Evolutionary conservation across 2,329 filamentous ascomycete genomes (phyloP), one percentile per base, ranked within the genome.

Genomic region (Fusarium robinianum): DNA sequence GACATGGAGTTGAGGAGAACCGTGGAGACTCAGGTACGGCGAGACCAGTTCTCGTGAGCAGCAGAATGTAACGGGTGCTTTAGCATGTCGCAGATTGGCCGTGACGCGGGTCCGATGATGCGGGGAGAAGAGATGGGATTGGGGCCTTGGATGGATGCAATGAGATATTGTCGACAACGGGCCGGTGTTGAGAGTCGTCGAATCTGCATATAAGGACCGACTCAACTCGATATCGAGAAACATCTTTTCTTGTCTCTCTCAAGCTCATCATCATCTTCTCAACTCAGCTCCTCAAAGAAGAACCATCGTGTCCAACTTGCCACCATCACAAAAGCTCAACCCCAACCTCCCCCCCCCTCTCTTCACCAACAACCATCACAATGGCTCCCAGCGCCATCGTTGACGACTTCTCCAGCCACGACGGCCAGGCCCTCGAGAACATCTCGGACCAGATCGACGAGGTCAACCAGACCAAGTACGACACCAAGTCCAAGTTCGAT

Each of bases 401-500:
- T 35, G 59, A 61, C 41, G 55, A 58, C 22, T 49, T 53, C 46
- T 41, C 49, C 33, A 57, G 55, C 42, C 52, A 53, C 15, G 37
- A 57, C 38, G 59, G 57, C 41, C 49, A 49, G 23, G 63, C 58
- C 27, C 70, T 81, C 29, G 76, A 79, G 55, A 71, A 72, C 51
- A 64, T 72, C 55, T 78, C 79, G 41, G 78, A 71, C 55, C 61
- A 65, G 59, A 65, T 71, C 30, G 68, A 81, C 62, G 68, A 73
- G n/a, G 73, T 81, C 63, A 80, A 81, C 63, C 67, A 72, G 34
- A 67, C 79, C 53, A 79, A 78, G 60, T 74, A 70, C 62, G 69
- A 73, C 58, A 53, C 62, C 6, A 54, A 75, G 48, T 86, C 86
- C 46, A 73, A 84, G 55, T 90, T 90, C 65, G 87, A 90, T 66